Conservation (phyloP, 305 asterid genomes). For the Fraxinus velutina region DNA sequence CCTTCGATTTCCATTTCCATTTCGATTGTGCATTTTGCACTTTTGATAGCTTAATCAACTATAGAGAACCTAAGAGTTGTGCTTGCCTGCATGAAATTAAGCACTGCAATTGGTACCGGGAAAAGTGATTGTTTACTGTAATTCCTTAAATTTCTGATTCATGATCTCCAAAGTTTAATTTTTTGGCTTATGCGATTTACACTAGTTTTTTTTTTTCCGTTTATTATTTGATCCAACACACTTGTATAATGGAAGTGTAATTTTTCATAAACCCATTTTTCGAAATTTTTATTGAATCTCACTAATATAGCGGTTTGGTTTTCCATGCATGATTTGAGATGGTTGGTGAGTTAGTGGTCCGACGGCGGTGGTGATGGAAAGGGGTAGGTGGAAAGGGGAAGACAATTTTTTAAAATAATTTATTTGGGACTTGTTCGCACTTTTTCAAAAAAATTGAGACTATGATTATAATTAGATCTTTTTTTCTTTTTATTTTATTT, state of each 20-base stretch:
- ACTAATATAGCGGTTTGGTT: neutral
- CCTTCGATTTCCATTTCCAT: neutral
- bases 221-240: neutral
- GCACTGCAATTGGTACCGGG: neutral
- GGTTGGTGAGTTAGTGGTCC: too few species aligned
- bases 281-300: neutral
- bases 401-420: too few species aligned
- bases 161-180: neutral
- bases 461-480: too few species aligned
- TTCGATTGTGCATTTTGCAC: neutral
- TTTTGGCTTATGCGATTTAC: neutral
- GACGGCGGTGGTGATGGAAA: too few species aligned
- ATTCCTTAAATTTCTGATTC: constrained; percentile 3
- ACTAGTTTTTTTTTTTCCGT: neutral
- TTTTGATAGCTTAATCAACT: constrained; percentile 18
- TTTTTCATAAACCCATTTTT: neutral
- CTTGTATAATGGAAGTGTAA: neutral
- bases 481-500: too few species aligned
- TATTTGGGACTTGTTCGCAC: too few species aligned
- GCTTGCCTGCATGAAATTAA: neutral
- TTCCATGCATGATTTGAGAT: too few species aligned
- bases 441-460: too few species aligned
- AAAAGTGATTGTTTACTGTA: neutral
- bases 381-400: too few species aligned
- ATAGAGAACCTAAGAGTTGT: neutral